Percentiles rank a stretch among this genome's conserved stretches.
These are phyloP conservation scores for Penicillium canescens DNA, from an alignment of 495 filamentous ascomycete species.

Conservation along the genomic window DNA sequence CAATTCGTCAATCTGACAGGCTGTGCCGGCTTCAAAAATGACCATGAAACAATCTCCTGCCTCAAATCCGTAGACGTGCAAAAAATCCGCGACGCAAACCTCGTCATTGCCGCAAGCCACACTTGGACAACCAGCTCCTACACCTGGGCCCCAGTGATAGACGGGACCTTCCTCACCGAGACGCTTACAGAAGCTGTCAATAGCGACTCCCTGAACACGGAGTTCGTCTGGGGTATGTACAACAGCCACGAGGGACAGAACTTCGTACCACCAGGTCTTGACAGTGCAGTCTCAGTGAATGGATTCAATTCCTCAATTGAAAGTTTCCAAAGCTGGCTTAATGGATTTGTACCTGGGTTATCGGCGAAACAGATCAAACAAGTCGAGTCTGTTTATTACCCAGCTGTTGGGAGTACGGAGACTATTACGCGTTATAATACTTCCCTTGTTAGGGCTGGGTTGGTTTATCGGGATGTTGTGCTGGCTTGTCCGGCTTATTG, in stretches of 20 bases:
- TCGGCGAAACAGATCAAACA: constrained; percentile 32
- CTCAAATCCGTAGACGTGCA: constrained; percentile 52
- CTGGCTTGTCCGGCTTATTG: constrained; percentile 61
- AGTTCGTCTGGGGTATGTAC: constrained; percentile 53
- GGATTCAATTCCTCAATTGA: constrained; percentile 46
- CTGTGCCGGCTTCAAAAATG: constrained; percentile 31
- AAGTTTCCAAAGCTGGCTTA: constrained; percentile 51
- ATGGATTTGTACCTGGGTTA: constrained; percentile 52
- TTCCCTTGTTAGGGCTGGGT: constrained; percentile 47
- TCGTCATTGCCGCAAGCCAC: constrained; percentile 43
- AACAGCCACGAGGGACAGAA: constrained; percentile 62
- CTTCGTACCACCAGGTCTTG: constrained; percentile 53
- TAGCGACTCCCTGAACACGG: constrained; percentile 42
- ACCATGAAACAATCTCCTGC: constrained; percentile 42
- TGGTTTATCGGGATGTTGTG: constrained; percentile 59
- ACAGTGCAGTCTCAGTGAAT: constrained; percentile 24
- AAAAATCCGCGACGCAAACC: constrained; percentile 46
- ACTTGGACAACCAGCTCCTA: constrained; percentile 54
- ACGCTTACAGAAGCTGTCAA: constrained; percentile 44
- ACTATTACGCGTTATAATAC: constrained; percentile 45
- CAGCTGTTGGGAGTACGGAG: constrained; percentile 41
- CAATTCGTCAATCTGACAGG: constrained; percentile 44
- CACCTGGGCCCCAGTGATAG: constrained; percentile 62
- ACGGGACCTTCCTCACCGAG: constrained; percentile 50
- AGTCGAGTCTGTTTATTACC: constrained; percentile 47